phyloP scores from a whole-genome alignment of 2,329 filamentous ascomycete genomes.

The Hymenoscyphus repandus region DNA sequence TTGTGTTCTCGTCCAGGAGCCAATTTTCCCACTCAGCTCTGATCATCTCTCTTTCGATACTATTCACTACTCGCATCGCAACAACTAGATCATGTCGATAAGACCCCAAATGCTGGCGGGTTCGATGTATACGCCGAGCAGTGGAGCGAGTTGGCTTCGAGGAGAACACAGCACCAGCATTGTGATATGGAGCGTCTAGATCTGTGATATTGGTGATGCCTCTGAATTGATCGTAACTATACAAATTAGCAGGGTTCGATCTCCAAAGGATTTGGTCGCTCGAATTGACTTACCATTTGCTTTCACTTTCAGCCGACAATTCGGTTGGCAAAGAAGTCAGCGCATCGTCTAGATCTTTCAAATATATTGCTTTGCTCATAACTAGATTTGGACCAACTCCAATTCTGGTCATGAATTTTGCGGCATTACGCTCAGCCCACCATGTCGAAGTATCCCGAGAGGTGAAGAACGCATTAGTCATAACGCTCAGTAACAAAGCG shows the following conservation, averaged over 20 bases:
- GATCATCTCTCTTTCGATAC: conserved; percentile 79
- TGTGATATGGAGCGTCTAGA: conserved; percentile 51
- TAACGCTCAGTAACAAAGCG: conserved; percentile 61
- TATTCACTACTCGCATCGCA: conserved; percentile 84
- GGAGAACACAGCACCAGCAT: conserved; percentile 43
- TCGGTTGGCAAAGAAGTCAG: conserved; percentile 23
- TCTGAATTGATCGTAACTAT: conserved; percentile 56
- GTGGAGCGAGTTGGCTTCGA: conserved; percentile 47
- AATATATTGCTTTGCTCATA: conserved; percentile 82
- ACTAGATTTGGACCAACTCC: conserved; percentile 73
- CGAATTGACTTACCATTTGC: conserved; percentile 41
- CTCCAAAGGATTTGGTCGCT: neutral
- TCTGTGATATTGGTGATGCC: conserved; percentile 53
- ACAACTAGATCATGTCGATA: conserved; percentile 90
- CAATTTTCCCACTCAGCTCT: conserved; percentile 90
- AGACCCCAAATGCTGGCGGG: conserved; percentile 74
- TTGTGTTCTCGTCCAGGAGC: conserved; percentile 71
- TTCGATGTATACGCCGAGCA: conserved; percentile 63
- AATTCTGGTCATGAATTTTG: conserved; percentile 73
- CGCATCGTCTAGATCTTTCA: conserved; percentile 72
- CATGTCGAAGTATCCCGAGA: conserved; percentile 69
- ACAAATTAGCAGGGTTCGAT: conserved; percentile 12
- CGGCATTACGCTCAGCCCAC: conserved; percentile 80
- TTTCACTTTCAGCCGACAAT: conserved; percentile 32
- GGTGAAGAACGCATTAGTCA: conserved; percentile 71